These are phyloP conservation scores for Psidium friedrichsthalianum DNA, from an alignment of 345 rosid genomes.

Conservation along the genomic window DNA sequence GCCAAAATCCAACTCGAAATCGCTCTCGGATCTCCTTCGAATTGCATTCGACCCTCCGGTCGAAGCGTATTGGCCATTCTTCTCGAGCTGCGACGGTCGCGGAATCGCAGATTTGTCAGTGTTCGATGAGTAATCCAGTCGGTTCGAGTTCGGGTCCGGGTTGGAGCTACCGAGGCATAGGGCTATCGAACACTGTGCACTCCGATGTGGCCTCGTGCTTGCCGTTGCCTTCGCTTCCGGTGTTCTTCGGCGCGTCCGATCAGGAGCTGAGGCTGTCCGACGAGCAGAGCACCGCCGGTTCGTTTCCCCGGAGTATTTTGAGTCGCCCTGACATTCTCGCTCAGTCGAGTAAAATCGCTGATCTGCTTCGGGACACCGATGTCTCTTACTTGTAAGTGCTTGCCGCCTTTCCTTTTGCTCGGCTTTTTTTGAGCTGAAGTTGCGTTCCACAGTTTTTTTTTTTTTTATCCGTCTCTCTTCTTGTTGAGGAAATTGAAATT, in stretches of 20 bases:
- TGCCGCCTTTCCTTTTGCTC: background rate
- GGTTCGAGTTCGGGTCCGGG: constrained; percentile 26
- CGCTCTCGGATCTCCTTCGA: background rate
- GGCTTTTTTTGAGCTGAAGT: background rate
- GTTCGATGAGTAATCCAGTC: constrained; percentile 51
- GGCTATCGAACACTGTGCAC: constrained; percentile 80
- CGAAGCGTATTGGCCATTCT: background rate
- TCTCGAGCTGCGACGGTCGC: constrained; percentile 9
- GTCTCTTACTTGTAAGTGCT: constrained; percentile 83
- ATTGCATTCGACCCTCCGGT: background rate
- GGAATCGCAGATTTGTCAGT: constrained; percentile 11
- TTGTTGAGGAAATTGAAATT: background rate
- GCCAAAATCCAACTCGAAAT: background rate
- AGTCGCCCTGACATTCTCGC: constrained; percentile 56
- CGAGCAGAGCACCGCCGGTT: constrained; percentile 17
- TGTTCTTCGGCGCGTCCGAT: constrained; percentile 73
- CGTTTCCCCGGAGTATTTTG: constrained; percentile 29
- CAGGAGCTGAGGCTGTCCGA: constrained; percentile 60
- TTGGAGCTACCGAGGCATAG: constrained; percentile 46
- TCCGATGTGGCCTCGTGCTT: constrained; percentile 86
- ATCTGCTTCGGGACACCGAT: constrained; percentile 58
- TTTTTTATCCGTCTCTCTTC: background rate
- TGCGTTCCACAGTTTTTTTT: background rate
- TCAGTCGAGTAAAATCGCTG: constrained; percentile 65
- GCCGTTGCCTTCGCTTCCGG: constrained; percentile 85